phyloP scores from a whole-genome alignment of 306 rosid genomes.

The Cotoneaster glaucophyllus region DNA sequence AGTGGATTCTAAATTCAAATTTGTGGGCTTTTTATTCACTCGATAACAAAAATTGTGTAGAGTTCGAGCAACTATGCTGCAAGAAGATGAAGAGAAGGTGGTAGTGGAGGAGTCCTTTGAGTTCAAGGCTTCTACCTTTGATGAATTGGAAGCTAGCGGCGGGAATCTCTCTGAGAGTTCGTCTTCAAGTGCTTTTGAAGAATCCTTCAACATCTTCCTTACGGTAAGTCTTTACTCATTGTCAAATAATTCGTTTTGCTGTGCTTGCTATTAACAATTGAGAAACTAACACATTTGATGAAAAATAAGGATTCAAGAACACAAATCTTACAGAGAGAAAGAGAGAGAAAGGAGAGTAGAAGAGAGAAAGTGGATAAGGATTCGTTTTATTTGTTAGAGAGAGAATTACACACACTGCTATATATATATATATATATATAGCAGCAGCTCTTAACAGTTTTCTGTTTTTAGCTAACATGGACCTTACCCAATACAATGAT shows the following conservation, averaged over 20 bases:
- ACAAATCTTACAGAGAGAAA: too few species aligned
- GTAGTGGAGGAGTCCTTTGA: constrained; percentile 46
- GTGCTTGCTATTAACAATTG: too few species aligned
- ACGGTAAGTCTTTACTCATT: constrained; percentile 44
- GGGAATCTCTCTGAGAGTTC: constrained; percentile 21
- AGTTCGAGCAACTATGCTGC: constrained; percentile 48
- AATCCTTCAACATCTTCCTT: constrained; percentile 67
- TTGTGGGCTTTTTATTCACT: background rate
- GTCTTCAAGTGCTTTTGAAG: constrained; percentile 48
- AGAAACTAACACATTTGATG: too few species aligned
- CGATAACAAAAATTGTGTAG: background rate
- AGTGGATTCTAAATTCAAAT: background rate
- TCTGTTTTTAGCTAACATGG: too few species aligned
- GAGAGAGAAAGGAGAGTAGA: too few species aligned
- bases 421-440: too few species aligned
- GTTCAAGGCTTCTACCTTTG: constrained; percentile 35
- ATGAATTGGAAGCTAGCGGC: constrained; percentile 16
- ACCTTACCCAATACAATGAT: too few species aligned
- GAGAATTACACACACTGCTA: too few species aligned
- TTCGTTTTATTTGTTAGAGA: too few species aligned
- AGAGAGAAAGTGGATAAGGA: too few species aligned
- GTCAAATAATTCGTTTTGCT: background rate
- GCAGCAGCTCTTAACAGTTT: too few species aligned
- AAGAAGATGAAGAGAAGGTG: constrained; percentile 67
- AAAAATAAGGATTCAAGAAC: too few species aligned